phyloP scores from a whole-genome alignment of 805 yeast genomes.

The Sugiyamaella floridensis region DNA sequence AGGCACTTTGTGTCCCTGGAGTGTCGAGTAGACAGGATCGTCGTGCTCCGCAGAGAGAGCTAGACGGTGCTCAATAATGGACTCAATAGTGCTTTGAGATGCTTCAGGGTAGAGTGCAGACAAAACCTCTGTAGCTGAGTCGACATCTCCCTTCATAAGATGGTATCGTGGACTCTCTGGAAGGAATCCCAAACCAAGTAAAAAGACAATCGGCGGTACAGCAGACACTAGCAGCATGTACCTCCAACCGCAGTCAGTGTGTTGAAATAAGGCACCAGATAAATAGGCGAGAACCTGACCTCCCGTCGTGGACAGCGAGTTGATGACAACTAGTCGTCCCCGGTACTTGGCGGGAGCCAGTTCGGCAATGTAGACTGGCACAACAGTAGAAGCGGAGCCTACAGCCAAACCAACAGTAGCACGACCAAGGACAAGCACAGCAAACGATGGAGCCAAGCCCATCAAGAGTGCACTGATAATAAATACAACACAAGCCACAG shows the following conservation, averaged over 20 bases:
- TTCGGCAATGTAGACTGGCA: slow-evolving; percentile 54
- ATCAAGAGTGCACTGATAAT: slow-evolving; percentile 79
- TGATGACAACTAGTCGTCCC: slow-evolving; percentile 44
- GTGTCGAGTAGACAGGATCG: background rate
- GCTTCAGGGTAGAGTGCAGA: slow-evolving; percentile 57
- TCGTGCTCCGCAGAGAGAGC: background rate
- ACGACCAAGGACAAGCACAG: slow-evolving; percentile 85
- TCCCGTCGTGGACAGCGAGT: slow-evolving; percentile 84
- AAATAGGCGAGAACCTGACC: slow-evolving; percentile 94
- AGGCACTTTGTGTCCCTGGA: background rate
- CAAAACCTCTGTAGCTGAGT: slow-evolving; percentile 63
- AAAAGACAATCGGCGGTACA: slow-evolving; percentile 79
- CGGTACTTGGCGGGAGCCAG: slow-evolving; percentile 30
- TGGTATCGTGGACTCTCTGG: slow-evolving; percentile 95
- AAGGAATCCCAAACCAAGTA: slow-evolving; percentile 65
- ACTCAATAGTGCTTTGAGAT: slow-evolving; percentile 52
- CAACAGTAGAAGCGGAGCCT: slow-evolving; percentile 63
- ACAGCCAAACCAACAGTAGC: slow-evolving; percentile 63
- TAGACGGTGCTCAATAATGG: slow-evolving; percentile 59
- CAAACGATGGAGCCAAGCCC: slow-evolving; percentile 67
- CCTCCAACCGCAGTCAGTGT: slow-evolving; percentile 83
- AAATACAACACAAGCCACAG: slow-evolving; percentile 75
- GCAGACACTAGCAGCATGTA: slow-evolving; percentile 82
- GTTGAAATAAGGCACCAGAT: slow-evolving; percentile 65
- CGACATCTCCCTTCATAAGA: slow-evolving; percentile 59